phyloP scores from a whole-genome alignment of 441 rosid genomes.

The Adansonia gregorii region DNA sequence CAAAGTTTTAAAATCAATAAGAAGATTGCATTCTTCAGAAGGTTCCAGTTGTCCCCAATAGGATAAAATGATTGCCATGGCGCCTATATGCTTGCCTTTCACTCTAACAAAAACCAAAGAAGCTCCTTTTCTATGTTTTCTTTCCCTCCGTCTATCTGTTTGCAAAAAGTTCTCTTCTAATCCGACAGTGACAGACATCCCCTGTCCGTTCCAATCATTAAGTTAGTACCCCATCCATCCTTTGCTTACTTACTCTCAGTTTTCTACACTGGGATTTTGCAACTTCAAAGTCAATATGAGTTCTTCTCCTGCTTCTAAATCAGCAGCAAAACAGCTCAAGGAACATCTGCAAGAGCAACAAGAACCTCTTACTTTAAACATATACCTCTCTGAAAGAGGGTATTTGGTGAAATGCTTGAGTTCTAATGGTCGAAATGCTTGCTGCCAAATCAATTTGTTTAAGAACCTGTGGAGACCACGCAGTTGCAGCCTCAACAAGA shows the following conservation, averaged over 20 bases:
- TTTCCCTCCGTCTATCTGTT: neutral
- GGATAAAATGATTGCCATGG: slow-evolving; percentile 25
- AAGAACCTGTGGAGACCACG: slow-evolving; percentile 15
- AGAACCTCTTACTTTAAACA: slow-evolving; percentile 38
- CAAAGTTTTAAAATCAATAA: slow-evolving; percentile 20
- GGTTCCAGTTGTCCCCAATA: slow-evolving; percentile 29
- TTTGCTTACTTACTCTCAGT: neutral
- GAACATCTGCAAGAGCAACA: slow-evolving; percentile 45
- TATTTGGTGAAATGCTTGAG: slow-evolving; percentile 21
- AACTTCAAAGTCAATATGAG: slow-evolving; percentile 31
- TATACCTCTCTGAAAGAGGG: slow-evolving; percentile 37
- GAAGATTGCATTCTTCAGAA: slow-evolving; percentile 32
- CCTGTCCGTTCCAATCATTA: slow-evolving; percentile 12
- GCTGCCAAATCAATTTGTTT: slow-evolving; percentile 17
- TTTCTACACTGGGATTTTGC: neutral
- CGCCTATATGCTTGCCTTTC: slow-evolving; percentile 27
- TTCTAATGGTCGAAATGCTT: slow-evolving; percentile 8
- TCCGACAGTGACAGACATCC: neutral
- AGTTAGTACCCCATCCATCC: neutral
- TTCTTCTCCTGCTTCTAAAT: slow-evolving; percentile 12
- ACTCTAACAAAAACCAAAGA: slow-evolving; percentile 25
- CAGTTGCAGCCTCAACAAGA: slow-evolving; percentile 25
- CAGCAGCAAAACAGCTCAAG: slow-evolving; percentile 30
- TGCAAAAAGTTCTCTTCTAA: neutral
- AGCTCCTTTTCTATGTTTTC: slow-evolving; percentile 10